Evolutionary conservation across 805 yeast genomes (phyloP), one percentile per base, ranked within the genome.

Genomic region (Starmerella powellii): DNA sequence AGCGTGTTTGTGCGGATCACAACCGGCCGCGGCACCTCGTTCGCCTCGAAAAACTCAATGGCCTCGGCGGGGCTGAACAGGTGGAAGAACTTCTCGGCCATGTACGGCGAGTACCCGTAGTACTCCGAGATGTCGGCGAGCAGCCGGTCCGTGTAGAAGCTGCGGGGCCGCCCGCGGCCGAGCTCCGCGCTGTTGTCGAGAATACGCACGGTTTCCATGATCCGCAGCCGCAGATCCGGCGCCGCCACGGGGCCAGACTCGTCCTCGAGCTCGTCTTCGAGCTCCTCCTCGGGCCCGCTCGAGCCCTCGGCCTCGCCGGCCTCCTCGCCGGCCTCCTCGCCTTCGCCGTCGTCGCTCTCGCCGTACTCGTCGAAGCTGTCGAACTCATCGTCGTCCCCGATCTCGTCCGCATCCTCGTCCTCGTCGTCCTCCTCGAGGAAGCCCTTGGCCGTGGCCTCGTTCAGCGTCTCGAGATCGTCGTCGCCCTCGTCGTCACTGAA

Each of bases 1-100:
- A 91, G 70, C 15, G 98, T 91, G 63, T 91, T 91, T n/a, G 98
- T 87, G 70, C 99, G 80, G 55, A 91, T 87, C 17, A 97, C 91
- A 44, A 91, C 72, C 37, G 99, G 99, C 62, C 99, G 75, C 26
- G 94, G 81, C 43, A 88, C 83, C 66, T 91, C 99, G 64, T 91
- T 91, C 28, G 98, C 97, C 68, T 91, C 99, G 55, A 91, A 91
- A 59, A 91, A 91, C 63, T 91, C 99, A 72, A 91, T 74, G 12
- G 98, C 97, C 67, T 91, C 99, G 10, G 91, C 72, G 31, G 97
- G 96, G 16, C 93, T 75, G 60, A 91, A 91, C 47, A 91, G 68
- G 55, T 87, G 76, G 69, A 87, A 91, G 45, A 88, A 71, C 64
- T 91, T 88, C 60, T 87, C 95, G 28, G 98, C 98, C 56, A 91